Percentiles rank a stretch among this genome's conserved stretches.
Conservation (phyloP, 192 early-diverging fungal species). For the Podila minutissima region DNA sequence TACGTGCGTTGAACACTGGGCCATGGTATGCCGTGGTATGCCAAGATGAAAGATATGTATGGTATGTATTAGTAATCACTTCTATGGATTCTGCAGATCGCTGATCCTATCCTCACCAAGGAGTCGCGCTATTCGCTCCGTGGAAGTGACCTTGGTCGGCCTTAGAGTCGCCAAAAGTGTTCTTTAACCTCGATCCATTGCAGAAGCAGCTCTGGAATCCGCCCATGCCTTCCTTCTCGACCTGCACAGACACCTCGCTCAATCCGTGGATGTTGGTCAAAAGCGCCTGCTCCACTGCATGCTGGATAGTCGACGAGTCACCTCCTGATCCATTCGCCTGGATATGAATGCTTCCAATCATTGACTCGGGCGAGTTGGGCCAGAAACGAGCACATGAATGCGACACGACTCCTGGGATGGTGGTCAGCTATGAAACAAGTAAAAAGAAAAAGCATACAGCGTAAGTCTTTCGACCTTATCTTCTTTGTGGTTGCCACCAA, state of each 20-base stretch:
- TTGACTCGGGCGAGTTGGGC: conserved; percentile 63
- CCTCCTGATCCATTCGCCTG: conserved; percentile 33
- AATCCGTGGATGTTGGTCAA: conserved; percentile 59
- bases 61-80: too few relatives aligned
- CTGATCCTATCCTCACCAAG: too few relatives aligned
- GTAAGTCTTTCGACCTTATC: background rate
- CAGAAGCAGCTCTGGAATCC: conserved; percentile 53
- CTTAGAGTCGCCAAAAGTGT: background rate
- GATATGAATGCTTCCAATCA: conserved; percentile 65
- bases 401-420: conserved; percentile 51
- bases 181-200: conserved; percentile 43
- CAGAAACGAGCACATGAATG: conserved; percentile 62
- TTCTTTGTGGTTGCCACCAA: background rate
- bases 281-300: conserved; percentile 53
- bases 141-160: background rate
- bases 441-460: background rate
- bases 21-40: too few relatives aligned
- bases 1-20: too few relatives aligned
- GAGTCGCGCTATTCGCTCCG: background rate
- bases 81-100: too few relatives aligned
- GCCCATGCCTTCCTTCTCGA: conserved; percentile 51
- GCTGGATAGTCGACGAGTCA: conserved; percentile 50
- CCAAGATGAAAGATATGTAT: too few relatives aligned
- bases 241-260: conserved; percentile 61
- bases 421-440: conserved; percentile 10